Conservation (phyloP, 345 rosid genomes). For the Camelina hispida region DNA sequence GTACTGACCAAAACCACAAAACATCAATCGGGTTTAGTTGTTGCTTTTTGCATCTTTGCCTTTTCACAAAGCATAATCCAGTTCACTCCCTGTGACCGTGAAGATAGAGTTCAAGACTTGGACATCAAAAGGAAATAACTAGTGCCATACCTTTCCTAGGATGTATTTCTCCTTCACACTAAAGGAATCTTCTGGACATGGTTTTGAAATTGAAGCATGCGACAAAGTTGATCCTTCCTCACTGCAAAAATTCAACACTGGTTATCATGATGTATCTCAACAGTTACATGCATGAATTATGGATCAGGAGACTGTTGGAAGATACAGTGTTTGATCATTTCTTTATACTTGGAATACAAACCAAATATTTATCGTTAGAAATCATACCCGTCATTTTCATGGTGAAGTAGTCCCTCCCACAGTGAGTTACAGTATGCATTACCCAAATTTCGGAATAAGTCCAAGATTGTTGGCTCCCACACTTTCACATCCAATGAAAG, state of each 20-base stretch:
- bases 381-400: conserved; percentile 57
- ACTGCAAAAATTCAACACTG: conserved; percentile 50
- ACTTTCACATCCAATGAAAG: conserved; percentile 86
- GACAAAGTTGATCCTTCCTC: conserved; percentile 42
- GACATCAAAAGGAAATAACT: conserved; percentile 8
- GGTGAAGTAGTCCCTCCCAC: conserved; percentile 77
- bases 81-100: neutral
- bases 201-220: conserved; percentile 59
- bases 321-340: conserved; percentile 4
- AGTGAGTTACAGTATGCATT: conserved; percentile 82
- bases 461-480: conserved; percentile 89
- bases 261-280: conserved; percentile 12
- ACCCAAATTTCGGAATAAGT: conserved; percentile 73
- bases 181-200: conserved; percentile 61
- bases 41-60: neutral
- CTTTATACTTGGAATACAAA: neutral
- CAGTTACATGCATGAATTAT: conserved; percentile 32
- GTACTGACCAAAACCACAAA: conserved; percentile 54
- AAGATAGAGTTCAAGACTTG: conserved; percentile 10
- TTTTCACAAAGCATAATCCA: neutral
- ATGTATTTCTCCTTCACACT: conserved; percentile 76
- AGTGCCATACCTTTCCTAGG: conserved; percentile 66
- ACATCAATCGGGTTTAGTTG: conserved; percentile 30
- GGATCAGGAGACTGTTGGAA: conserved; percentile 10
- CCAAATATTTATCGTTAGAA: conserved; percentile 10